Evolutionary conservation across 768 basidiomycete species (phyloP).

Genomic region (Pleurotus salmoneostramineus): DNA sequence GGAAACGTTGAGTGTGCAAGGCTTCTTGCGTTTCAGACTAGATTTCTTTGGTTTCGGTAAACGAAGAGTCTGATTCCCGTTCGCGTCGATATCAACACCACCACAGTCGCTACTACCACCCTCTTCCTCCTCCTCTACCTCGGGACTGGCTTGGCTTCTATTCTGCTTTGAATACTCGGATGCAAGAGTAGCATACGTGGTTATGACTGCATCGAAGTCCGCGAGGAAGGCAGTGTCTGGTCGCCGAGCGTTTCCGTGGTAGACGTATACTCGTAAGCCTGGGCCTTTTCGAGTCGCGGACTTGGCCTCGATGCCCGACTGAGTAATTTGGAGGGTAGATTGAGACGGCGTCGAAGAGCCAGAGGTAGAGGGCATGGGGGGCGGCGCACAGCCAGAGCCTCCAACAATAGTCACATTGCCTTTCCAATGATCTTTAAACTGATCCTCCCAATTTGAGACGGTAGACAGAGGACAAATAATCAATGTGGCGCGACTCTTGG

Average conservation of each 20-base stretch:
- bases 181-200: conserved; percentile 93
- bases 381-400: conserved; percentile 49
- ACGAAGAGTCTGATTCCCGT: conserved; percentile 59
- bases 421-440: conserved; percentile 95
- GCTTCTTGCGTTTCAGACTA: conserved; percentile 64
- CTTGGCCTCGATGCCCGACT: conserved; percentile 27
- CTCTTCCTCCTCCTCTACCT: conserved; percentile 65
- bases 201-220: conserved; percentile 96
- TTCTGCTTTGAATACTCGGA: conserved; percentile 92
- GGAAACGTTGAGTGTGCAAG: conserved; percentile 22
- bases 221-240: conserved; percentile 85
- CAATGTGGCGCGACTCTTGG: conserved; percentile 85
- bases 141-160: conserved; percentile 52
- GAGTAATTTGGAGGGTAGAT: conserved; percentile 19
- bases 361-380: conserved; percentile 30
- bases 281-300: conserved; percentile 39
- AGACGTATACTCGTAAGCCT: conserved; percentile 84
- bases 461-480: conserved; percentile 96
- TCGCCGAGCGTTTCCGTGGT: conserved; percentile 88
- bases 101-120: conserved; percentile 61
- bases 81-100: conserved; percentile 62
- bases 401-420: conserved; percentile 84
- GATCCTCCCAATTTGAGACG: conserved; percentile 98
- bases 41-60: conserved; percentile 65
- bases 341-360: conserved; percentile 32